Base-by-base conservation (phyloP, 1,139 yeast genomes). In the Pichia sp. region DNA sequence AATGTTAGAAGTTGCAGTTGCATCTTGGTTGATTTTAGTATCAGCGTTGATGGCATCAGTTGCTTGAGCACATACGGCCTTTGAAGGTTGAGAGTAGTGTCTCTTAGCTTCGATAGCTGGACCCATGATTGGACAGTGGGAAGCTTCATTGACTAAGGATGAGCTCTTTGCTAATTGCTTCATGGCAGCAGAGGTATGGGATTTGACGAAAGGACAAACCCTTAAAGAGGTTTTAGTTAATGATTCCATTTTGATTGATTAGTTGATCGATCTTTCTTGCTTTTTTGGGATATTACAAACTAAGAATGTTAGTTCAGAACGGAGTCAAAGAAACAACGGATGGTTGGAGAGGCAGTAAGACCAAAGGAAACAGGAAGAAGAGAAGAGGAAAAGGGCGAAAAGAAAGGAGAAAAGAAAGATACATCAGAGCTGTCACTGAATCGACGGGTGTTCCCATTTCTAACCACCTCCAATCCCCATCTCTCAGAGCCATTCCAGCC, bases 51-150 rank as follows among this genome's bases (percentile, higher is more conserved):
- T 38, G 11, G 53, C 35, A 39, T 57, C 58, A 27, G 79, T 72
- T 38, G 80, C 77, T 44, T 79, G 75, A 31, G 85, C 85, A 38
- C 63, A 66, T 37, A 61, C 74, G 3, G 83, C 75, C 56, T 72
- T 72, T 34, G 84, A 67, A 43, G 87, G 77, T 31, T 80, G 68
- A n/a, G 86, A 76, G 62, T 82, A 83, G 32, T 59, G 57, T 64
- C 79, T 73, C 40, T 56, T 58, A 31, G 65, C 59, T 50, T 70
- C 65, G 58, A 90, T 68, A 39, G 96, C 96, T 48, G 82, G 81
- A 34, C 88, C 87, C 87, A 90, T 86, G 52, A 89, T 85, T 19
- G 98, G 97, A 68, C 97, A 91, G 55, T 76, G 78, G 41, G 78
- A 70, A 47, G 96, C 96, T 56, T 82, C 81, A 46, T 68, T 61